A percentile compares a stretch with the other conserved stretches of the same genome.
These are phyloP conservation scores for Coemansia sp. DNA, from an alignment of 192 early-diverging fungal species.

Conservation along the genomic window DNA sequence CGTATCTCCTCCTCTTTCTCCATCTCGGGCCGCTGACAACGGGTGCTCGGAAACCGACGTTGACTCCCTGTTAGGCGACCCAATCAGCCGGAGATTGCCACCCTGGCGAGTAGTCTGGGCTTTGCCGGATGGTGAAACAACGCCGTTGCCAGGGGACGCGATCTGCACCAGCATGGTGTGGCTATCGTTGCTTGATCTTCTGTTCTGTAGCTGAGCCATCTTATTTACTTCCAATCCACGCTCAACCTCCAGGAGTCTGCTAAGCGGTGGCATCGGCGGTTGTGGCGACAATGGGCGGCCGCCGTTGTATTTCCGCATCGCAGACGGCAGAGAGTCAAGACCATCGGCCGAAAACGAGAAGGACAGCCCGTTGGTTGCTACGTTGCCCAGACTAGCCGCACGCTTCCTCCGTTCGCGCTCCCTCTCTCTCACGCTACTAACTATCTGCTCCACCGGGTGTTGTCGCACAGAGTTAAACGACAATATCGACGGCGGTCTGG, in stretches of 20 bases:
- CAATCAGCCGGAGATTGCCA: slow-evolving; percentile 19
- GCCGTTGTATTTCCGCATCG: neutral
- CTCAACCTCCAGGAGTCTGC: slow-evolving; percentile 46
- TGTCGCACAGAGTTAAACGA: slow-evolving; percentile 12
- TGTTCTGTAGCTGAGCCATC: neutral
- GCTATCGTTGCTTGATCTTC: slow-evolving; percentile 1
- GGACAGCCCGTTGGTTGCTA: neutral
- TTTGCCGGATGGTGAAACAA: slow-evolving; percentile 18
- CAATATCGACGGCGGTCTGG: slow-evolving; percentile 15
- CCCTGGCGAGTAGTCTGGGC: slow-evolving; percentile 1
- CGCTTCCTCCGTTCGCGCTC: slow-evolving; percentile 13
- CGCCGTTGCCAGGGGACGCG: neutral
- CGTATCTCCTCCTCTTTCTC: neutral
- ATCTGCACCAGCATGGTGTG: neutral
- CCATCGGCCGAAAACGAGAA: neutral
- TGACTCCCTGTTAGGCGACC: neutral
- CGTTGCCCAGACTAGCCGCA: slow-evolving; percentile 20
- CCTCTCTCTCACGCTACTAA: slow-evolving; percentile 23
- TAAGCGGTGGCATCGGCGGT: slow-evolving; percentile 23
- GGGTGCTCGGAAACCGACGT: neutral
- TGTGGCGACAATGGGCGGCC: neutral
- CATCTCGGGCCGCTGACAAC: no score
- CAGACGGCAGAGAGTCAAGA: neutral
- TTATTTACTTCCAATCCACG: slow-evolving; percentile 12
- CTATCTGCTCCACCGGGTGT: slow-evolving; percentile 15